Evolutionary conservation across 305 asterid species (phyloP), one percentile per base, ranked within the genome.

Genomic region (Fraxinus dipetala): DNA sequence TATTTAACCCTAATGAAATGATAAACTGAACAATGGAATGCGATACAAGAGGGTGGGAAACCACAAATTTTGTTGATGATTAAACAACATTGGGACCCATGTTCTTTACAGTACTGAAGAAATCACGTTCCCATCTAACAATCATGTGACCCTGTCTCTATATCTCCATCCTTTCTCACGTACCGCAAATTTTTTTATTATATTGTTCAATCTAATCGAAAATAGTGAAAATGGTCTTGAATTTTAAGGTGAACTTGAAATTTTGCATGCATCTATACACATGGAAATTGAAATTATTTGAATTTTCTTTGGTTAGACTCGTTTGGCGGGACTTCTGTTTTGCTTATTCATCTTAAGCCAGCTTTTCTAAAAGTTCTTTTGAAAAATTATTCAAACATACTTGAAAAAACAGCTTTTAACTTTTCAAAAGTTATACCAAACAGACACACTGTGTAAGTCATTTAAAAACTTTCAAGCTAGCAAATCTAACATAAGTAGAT

Each of bases 101-200:
- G 16, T 6, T 24, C 54, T 24, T 38, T 1, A 22, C 40, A 40
- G 34, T 7, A 40, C 22, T 69, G 20, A 40, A 3, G 43, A 16
- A 36, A 34, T 78, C 61, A 35, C 36, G 54, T 24, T 63, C 2
- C 13, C 61, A 80, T 8, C 24, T 14, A 34, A 13, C 56, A 74
- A 14, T 61, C 84, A 81, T n/a, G 80, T 38, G 84, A 54, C 7
- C 65, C n/a, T 75, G 76, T 31, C 35, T 30, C 43, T n/a, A 35
- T 5, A 5, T 24, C 31, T 43, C 40, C 38, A 26, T 28, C 43
- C 63, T 24, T 63, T 51, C 22, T 79, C 43, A 16, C 6, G 51
- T 4, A 24, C 3, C 5, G 24, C 26, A 43, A 10, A 8, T 26
- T 11, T 26, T 24, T 11, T 34, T 22, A 73, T 34, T 73, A n/a